Evolutionary conservation across 345 rosid species (phyloP), one percentile per base, ranked within the genome.

Genomic region (Geranium brycei): DNA sequence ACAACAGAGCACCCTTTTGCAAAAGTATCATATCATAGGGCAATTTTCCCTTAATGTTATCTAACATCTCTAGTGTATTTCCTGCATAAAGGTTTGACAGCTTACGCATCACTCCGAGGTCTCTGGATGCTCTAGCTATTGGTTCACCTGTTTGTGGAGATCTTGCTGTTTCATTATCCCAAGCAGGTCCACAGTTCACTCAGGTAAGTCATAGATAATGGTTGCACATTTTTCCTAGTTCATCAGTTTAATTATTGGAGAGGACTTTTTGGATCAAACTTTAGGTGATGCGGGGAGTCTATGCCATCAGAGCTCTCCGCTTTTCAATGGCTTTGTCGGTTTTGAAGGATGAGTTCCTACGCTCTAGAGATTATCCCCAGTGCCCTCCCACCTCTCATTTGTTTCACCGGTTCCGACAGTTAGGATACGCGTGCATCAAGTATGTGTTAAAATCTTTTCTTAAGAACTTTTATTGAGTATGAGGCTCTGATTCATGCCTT

Each of bases 281-380:
- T 35, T 75, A 90, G 99, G 41, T 35, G 41, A 73, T 90, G 69
- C 92, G 96, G 51, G 88, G 99, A 68, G 65, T 81, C 63, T 93
- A 93, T 75, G 95, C 92, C 31, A 83, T 86, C 79, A 86, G 81
- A 72, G 97, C 99, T 65, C 99, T 93, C 61, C 89, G 92, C 58
- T 90, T 90, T 79, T 80, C 96, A 66, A 84, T 96, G 32, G 92
- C 99, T 68, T 76, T 93, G 77, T 85, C 95, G 14, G 96, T 86
- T 66, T 71, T 93, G 72, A 93, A 90, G 79, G 97, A 90, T 64
- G 99, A 93, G 73, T 90, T 93, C 75, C 72, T 86, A 76, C 95
- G 97, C n/a, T 93, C 99, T 41, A 84, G 99, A 85, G 95, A 90
- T 81, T 88, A 93, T 78, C 99, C 99, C 72, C 87, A 90, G 66